A percentile compares a stretch with the other conserved stretches of the same genome.
Conservation (phyloP, 805 yeast species). For the Metschnikowia kofuensis region DNA sequence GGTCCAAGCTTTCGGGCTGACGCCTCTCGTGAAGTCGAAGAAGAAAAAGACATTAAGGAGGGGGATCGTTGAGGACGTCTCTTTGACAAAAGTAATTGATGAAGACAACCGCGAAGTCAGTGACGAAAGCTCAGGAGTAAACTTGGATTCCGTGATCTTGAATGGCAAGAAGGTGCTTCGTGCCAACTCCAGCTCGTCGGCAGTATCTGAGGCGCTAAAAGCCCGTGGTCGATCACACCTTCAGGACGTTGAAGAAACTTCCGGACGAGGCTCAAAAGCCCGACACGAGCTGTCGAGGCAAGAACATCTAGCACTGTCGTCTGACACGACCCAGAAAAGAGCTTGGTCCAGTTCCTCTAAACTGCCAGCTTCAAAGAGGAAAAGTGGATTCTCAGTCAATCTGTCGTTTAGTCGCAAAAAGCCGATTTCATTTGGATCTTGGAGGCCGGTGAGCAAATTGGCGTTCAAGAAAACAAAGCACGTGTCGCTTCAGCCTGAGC, state of each 20-base stretch:
- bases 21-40: background rate
- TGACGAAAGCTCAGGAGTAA: background rate
- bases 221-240: background rate
- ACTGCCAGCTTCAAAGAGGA: background rate
- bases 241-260: background rate
- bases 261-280: background rate
- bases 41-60: slow-evolving; percentile 4
- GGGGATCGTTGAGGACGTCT: slow-evolving; percentile 5
- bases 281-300: background rate
- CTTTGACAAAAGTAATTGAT: background rate
- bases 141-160: no score
- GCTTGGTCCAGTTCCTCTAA: slow-evolving; percentile 1
- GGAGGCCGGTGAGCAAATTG: background rate
- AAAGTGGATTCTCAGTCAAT: background rate
- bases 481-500: background rate
- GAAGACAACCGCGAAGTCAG: background rate
- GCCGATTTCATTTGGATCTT: background rate
- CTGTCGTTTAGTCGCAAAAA: background rate
- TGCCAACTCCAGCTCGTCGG: no score
- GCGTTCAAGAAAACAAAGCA: background rate
- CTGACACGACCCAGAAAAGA: background rate
- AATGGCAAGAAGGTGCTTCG: no score
- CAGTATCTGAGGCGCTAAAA: no score
- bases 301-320: background rate
- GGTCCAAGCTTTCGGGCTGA: background rate